Percentiles rank a stretch among this genome's conserved stretches.
phyloP scores from a whole-genome alignment of 2,329 filamentous ascomycete species.

The Zymoseptoria brevis region DNA sequence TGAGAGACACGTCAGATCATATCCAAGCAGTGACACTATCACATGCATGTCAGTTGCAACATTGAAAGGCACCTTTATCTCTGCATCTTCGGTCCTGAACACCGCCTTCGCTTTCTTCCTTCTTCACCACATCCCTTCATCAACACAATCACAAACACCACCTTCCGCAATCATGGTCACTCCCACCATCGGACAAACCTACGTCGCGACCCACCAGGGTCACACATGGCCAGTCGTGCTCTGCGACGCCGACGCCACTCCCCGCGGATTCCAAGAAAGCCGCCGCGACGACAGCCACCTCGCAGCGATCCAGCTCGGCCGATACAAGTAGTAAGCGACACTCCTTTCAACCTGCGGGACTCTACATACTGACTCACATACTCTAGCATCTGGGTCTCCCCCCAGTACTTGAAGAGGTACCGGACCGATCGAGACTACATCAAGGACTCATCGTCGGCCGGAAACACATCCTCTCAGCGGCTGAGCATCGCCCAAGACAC shows the following conservation, averaged over 20 bases:
- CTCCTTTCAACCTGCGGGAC: not conserved
- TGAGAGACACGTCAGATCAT: too few species aligned
- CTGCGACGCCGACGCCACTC: conserved; percentile 9
- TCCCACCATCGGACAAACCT: conserved; percentile 8
- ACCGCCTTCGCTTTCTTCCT: not conserved
- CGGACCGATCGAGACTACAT: conserved; percentile 12
- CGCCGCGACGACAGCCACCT: conserved; percentile 4
- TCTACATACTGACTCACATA: not conserved
- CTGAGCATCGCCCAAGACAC: not conserved
- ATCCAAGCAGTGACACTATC: too few species aligned
- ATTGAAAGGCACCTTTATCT: too few species aligned
- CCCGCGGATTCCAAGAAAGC: conserved; percentile 6
- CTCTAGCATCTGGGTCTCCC: conserved; percentile 15
- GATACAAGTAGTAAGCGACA: conserved; percentile 15
- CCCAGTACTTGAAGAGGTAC: conserved; percentile 5
- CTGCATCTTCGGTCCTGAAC: not conserved
- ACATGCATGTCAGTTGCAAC: too few species aligned
- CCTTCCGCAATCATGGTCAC: not conserved
- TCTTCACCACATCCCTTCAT: not conserved
- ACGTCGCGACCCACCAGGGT: conserved; percentile 7
- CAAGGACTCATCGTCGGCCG: not conserved
- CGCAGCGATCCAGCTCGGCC: conserved; percentile 18
- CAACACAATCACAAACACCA: not conserved
- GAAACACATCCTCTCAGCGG: conserved; percentile 1
- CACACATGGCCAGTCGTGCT: conserved; percentile 19